Conservation (phyloP, 345 rosid genomes). For the Acer saccharum region DNA sequence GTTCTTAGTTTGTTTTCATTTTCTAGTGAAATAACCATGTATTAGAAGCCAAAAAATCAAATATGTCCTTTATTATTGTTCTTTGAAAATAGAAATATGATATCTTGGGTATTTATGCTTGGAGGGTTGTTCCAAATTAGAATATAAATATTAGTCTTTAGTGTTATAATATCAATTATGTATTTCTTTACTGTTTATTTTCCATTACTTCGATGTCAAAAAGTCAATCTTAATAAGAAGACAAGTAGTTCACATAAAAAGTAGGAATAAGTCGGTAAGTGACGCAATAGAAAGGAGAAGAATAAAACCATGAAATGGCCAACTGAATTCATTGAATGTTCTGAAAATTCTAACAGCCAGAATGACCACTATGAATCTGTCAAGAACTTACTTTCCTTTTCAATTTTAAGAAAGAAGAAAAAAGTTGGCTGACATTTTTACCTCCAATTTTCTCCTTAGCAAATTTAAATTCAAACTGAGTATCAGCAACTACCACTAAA, state of each 20-base stretch:
- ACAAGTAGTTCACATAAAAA: not conserved
- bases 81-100: not conserved
- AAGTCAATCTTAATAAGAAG: not conserved
- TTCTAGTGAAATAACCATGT: not conserved
- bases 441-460: not conserved
- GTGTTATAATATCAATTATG: not conserved
- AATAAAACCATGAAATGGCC: not conserved
- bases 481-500: not conserved
- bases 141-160: not conserved
- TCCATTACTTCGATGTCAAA: not conserved
- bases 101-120: too few relatives aligned
- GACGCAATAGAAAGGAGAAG: not conserved
- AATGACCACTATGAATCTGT: too few relatives aligned
- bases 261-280: not conserved
- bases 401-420: not conserved
- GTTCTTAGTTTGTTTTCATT: not conserved
- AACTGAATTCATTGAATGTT: not conserved
- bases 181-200: too few relatives aligned
- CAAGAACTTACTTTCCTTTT: not conserved
- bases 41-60: not conserved
- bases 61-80: not conserved
- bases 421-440: not conserved
- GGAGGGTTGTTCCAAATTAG: not conserved
- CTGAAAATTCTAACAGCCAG: not conserved
- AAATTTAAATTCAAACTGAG: conserved; percentile 1